Base-by-base conservation (phyloP, 768 basidiomycete species). In the Auricularia sp. region DNA sequence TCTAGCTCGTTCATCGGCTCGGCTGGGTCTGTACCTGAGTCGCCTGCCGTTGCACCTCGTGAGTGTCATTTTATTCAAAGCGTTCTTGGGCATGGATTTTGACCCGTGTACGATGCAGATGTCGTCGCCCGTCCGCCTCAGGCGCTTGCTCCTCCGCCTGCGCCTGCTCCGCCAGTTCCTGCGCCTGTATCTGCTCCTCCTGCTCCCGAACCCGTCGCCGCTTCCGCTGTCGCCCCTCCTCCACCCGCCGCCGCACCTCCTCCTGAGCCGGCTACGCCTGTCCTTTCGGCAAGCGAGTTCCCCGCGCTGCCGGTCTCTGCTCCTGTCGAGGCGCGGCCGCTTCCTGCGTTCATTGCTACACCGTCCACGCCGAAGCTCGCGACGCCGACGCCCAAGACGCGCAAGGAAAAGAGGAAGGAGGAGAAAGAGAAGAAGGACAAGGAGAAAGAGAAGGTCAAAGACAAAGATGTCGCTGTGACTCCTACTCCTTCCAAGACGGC, bases 221-320 rank as follows among this genome's bases (percentile, higher is more conserved):
- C 3, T 42, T 0, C 39, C 13, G 39, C 4, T 42, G 8, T 14
- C 39, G 39, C 39, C 29, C 29, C 29, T 29, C 29, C 29, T 29
- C 29, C 29, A 29, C 29, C 29, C 29, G 29, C 29, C 29, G 29
- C 29, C 29, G 29, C 29, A 2, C 29, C 29, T 62, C 37, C 61
- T 16, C 35, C 33, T 16, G 33, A 42, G 42, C 64, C 71, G 61
- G 68, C 70, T 42, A 77, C 80, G 64, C 80, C 80, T 62, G 73
- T 75, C 61, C 72, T 91, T 33, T 89, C 89, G 67, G 77, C 84
- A 47, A 77, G 83, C 72, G 91, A 92, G 74, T 92, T 92, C 73
- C 91, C 90, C 63, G 88, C 89, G 44, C 78, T 92, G 66, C 76
- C 81, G 54, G 45, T 64, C 59, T 65, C 58, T 63, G 35, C 68